Evolutionary conservation across 1,284 basidiomycete species (phyloP), one percentile per base, ranked within the genome.

Genomic region (Cerioporus squamosus): DNA sequence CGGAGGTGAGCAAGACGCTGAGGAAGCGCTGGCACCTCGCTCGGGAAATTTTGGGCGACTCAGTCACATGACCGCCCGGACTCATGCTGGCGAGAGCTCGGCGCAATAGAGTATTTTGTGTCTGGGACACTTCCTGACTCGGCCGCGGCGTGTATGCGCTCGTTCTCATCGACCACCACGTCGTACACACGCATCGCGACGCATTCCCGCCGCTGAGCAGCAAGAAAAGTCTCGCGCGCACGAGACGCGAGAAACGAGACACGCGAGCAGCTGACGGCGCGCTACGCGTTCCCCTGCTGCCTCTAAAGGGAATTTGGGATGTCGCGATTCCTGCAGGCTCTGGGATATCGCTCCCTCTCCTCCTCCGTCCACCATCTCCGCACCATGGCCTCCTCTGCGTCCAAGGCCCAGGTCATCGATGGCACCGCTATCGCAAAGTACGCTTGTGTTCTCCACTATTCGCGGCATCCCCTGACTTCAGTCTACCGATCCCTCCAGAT

Each of bases 371-470:
- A 53, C 64, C 65, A 61, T 62, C 52, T 55, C 44, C 78, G 77
- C 66, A 74, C 77, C 62, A 90, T 90, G 87, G 75, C 84, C 42
- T 70, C 79, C 59, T 63, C 70, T 60, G 65, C 75, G 15, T 46
- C 63, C 15, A 66, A 62, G 45, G 80, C 83, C 26, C 80, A 83
- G 68, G 74, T 91, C 69, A 95, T 99, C 72, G 94, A 98, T 70
- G 97, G 97, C 29, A 94, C 85, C 52, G 86, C 85, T 45, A 79
- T 97, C 62, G 94, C 97, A 68, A 94, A 93, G 95, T 96, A 70
- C 63, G 83, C 64, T 51, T 23, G 57, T 57, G 61, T 9, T 20
- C 40, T 23, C 39, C 18, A 23, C 18, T 2, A 14, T 29, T 4
- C 43, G 20, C 22, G 23, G 18, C 23, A 3, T 3, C 9, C 26